phyloP scores from a whole-genome alignment of 768 basidiomycete species.

The Serpula lacrymans region DNA sequence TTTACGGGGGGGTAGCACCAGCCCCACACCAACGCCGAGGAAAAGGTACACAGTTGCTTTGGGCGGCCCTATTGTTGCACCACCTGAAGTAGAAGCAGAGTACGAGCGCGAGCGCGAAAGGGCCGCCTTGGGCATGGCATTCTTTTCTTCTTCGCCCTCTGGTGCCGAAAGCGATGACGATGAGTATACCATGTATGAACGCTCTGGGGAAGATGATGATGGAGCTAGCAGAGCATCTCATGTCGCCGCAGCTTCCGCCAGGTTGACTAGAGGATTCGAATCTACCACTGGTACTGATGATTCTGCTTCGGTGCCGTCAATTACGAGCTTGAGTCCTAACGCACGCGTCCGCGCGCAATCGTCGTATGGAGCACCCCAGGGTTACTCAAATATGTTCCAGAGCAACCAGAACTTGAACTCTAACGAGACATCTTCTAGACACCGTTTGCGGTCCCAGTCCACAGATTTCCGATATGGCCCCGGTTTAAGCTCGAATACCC shows the following conservation, averaged over 20 bases:
- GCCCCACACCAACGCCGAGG: slow-evolving; percentile 49
- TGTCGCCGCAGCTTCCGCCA: slow-evolving; percentile 31
- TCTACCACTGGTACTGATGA: slow-evolving; percentile 13
- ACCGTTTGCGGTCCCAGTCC: slow-evolving; percentile 38
- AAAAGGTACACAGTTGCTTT: slow-evolving; percentile 87
- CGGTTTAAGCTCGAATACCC: slow-evolving; percentile 12
- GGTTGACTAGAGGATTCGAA: slow-evolving; percentile 27
- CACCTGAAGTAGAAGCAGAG: slow-evolving; percentile 24
- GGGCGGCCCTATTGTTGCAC: slow-evolving; percentile 62
- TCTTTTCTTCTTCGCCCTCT: slow-evolving; percentile 40
- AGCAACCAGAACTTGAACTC: slow-evolving; percentile 21
- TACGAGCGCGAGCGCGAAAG: slow-evolving; percentile 23
- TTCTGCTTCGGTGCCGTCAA: too few species aligned
- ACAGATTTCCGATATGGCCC: slow-evolving; percentile 27
- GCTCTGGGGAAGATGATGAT: slow-evolving; percentile 61
- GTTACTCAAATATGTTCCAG: slow-evolving; percentile 24
- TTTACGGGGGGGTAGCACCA: slow-evolving; percentile 57
- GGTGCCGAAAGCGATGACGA: slow-evolving; percentile 31
- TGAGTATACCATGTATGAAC: slow-evolving; percentile 39
- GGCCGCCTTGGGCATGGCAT: slow-evolving; percentile 36
- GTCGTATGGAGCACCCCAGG: slow-evolving; percentile 38
- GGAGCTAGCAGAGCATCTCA: slow-evolving; percentile 38
- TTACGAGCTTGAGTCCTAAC: slow-evolving; percentile 25
- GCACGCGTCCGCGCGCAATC: slow-evolving; percentile 52
- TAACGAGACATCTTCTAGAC: slow-evolving; percentile 8